Evolutionary conservation across 768 basidiomycete genomes (phyloP).

Genomic region (Mrakia gelida): DNA sequence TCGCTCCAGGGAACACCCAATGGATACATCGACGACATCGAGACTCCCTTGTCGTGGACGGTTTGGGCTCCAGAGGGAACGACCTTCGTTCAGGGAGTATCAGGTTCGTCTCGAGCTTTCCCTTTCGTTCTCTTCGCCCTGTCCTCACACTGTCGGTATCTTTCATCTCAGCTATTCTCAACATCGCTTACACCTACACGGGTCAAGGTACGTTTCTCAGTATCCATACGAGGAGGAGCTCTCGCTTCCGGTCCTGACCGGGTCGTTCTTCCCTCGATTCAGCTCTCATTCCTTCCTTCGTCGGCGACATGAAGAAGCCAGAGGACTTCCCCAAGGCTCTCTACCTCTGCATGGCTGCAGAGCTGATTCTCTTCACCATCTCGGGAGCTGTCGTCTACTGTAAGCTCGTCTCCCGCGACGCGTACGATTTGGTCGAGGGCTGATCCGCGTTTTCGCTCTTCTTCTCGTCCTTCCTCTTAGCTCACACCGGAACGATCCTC

Average conservation of each 20-base stretch:
- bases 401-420: neutral
- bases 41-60: slow-evolving; percentile 31
- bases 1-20: slow-evolving; percentile 36
- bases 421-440: no score
- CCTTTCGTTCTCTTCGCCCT: no score
- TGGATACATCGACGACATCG: slow-evolving; percentile 32
- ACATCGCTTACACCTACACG: slow-evolving; percentile 34
- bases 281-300: slow-evolving; percentile 37
- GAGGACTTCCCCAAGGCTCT: slow-evolving; percentile 39
- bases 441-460: neutral
- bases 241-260: no score
- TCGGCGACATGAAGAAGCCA: slow-evolving; percentile 36
- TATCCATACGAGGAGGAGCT: no score
- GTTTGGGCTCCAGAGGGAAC: slow-evolving; percentile 38
- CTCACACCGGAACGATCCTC: slow-evolving; percentile 32
- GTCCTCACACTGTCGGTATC: no score
- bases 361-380: slow-evolving; percentile 36
- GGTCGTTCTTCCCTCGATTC: no score
- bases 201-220: slow-evolving; percentile 27
- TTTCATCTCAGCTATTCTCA: slow-evolving; percentile 7
- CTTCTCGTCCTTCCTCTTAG: neutral
- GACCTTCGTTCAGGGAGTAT: slow-evolving; percentile 25
- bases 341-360: slow-evolving; percentile 35
- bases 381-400: slow-evolving; percentile 36
- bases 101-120: no score